Conservation (phyloP, 1,284 basidiomycete species). For the Exsudoporus floridanus region DNA sequence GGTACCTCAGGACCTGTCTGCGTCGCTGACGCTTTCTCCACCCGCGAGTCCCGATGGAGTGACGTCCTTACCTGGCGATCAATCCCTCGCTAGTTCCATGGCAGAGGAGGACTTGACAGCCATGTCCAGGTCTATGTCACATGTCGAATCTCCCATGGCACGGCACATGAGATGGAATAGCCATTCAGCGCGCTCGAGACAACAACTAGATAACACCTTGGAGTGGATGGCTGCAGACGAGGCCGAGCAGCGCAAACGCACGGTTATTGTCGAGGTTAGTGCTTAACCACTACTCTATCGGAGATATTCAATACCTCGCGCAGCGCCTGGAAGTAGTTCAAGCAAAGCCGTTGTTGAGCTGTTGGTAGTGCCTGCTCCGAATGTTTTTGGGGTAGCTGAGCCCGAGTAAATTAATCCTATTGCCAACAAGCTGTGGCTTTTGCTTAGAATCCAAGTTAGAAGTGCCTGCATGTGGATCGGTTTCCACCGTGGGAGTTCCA, state of each 20-base stretch:
- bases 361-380: conserved; percentile 51
- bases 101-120: conserved; percentile 72
- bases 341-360: conserved; percentile 64
- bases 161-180: conserved; percentile 49
- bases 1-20: conserved; percentile 32
- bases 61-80: conserved; percentile 53
- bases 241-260: conserved; percentile 49
- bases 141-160: conserved; percentile 45
- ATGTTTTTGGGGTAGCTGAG: neutral
- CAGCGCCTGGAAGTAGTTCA: conserved; percentile 74
- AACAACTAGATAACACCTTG: conserved; percentile 44
- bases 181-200: conserved; percentile 26
- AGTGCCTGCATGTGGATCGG: too few species aligned
- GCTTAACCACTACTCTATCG: neutral
- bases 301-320: conserved; percentile 1
- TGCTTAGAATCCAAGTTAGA: neutral
- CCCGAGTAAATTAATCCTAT: neutral
- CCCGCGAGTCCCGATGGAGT: conserved; percentile 48
- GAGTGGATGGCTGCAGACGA: conserved; percentile 69
- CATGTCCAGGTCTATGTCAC: conserved; percentile 73
- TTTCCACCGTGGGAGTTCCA: conserved; percentile 4
- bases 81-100: conserved; percentile 48
- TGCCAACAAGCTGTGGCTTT: neutral
- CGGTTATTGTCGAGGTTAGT: conserved; percentile 70
- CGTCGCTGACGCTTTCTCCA: conserved; percentile 46